These are phyloP conservation scores for Hanseniaspora singularis DNA, from an alignment of 805 yeast species.

Conservation along the genomic window DNA sequence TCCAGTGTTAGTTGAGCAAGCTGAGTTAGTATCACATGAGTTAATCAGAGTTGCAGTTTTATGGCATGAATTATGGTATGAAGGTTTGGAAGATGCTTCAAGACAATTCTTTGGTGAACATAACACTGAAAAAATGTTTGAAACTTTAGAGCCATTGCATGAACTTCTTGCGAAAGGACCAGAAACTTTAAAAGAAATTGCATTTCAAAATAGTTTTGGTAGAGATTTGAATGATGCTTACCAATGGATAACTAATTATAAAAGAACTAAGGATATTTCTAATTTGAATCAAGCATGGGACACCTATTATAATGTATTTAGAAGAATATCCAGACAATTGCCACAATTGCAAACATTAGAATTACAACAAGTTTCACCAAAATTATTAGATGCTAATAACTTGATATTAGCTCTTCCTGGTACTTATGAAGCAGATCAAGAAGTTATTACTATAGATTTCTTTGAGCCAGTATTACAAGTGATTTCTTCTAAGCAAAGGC, in stretches of 20 bases:
- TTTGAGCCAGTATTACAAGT: slow-evolving; percentile 80
- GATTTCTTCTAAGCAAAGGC: slow-evolving; percentile 90
- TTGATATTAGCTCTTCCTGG: slow-evolving; percentile 89
- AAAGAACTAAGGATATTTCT: slow-evolving; percentile 72
- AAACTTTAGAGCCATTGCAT: slow-evolving; percentile 80
- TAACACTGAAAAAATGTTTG: slow-evolving; percentile 87
- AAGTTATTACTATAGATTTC: slow-evolving; percentile 54
- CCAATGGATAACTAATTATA: slow-evolving; percentile 82
- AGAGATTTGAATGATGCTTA: slow-evolving; percentile 84
- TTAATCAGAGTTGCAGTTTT: slow-evolving; percentile 86
- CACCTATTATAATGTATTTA: slow-evolving; percentile 82
- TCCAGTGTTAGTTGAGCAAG: slow-evolving; percentile 73
- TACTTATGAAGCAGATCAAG: slow-evolving; percentile 74
- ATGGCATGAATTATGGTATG: slow-evolving; percentile 98
- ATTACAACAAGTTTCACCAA: slow-evolving; percentile 87
- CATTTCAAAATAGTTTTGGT: slow-evolving; percentile 88
- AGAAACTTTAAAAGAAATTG: slow-evolving; percentile 80
- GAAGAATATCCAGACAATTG: slow-evolving; percentile 76
- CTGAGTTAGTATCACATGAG: slow-evolving; percentile 87
- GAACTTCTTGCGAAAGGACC: slow-evolving; percentile 76
- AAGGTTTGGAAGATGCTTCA: slow-evolving; percentile 93
- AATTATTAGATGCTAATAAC: slow-evolving; percentile 61
- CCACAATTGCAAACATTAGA: slow-evolving; percentile 81
- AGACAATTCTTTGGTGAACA: slow-evolving; percentile 87
- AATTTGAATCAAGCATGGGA: slow-evolving; percentile 97